Conservation (phyloP, 192 early-diverging fungal genomes). For the Podila minutissima region DNA sequence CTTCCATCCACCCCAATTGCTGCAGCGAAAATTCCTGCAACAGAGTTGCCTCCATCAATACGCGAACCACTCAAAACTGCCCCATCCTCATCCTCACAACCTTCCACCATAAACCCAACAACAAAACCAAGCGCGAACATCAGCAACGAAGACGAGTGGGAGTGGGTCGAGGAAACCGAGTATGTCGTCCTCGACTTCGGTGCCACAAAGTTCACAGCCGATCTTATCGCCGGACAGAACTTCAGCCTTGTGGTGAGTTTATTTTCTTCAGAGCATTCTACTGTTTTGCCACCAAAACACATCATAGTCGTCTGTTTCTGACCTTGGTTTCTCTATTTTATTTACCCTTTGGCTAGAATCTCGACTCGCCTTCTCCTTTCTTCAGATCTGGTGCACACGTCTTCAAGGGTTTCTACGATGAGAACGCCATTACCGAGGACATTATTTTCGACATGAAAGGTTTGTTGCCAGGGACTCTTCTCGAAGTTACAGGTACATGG, state of each 20-base stretch:
- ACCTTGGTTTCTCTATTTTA: neutral
- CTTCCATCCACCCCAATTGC: neutral
- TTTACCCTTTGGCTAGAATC: neutral
- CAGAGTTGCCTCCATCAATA: neutral
- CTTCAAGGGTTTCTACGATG: constrained; percentile 35
- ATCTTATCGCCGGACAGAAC: constrained; percentile 17
- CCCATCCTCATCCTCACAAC: neutral
- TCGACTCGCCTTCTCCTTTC: constrained; percentile 35
- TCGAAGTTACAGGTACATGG: neutral
- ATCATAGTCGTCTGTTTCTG: neutral
- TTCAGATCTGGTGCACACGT: constrained; percentile 18
- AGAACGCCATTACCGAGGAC: constrained; percentile 43
- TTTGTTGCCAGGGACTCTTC: neutral
- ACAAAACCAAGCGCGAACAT: neutral
- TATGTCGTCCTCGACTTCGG: constrained; percentile 46
- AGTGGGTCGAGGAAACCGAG: constrained; percentile 50
- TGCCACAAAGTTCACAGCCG: constrained; percentile 6
- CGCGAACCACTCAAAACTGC: neutral
- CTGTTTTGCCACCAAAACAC: neutral
- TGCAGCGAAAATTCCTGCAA: neutral
- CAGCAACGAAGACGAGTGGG: constrained; percentile 26
- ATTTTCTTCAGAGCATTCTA: neutral
- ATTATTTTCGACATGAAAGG: constrained; percentile 45
- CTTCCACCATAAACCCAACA: neutral
- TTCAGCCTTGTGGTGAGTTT: constrained; percentile 30